Evolutionary conservation across 2,329 filamentous ascomycete species (phyloP).

Genomic region (Immersiporthe knoxdaviesiana): DNA sequence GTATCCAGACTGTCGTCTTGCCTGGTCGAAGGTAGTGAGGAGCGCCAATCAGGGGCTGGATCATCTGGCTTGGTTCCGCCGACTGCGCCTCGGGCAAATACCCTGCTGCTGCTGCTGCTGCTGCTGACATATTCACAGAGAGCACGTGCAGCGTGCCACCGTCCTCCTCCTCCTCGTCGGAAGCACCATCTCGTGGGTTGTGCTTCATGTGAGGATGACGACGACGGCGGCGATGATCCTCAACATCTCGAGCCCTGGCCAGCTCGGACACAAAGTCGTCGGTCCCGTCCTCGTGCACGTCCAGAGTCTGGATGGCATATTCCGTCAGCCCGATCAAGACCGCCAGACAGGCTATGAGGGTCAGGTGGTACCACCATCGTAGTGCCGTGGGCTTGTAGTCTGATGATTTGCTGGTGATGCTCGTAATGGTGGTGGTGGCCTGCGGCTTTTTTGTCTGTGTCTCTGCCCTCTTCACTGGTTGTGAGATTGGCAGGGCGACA

Average conservation of each 20-base stretch:
- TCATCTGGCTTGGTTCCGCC: background rate
- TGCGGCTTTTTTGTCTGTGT: background rate
- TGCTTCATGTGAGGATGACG: background rate
- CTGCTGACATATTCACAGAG: background rate
- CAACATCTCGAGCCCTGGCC: background rate
- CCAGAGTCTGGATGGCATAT: constrained; percentile 14
- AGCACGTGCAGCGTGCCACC: background rate
- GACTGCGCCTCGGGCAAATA: background rate
- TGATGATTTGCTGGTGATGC: background rate
- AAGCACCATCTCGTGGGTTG: background rate
- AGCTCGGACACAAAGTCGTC: background rate
- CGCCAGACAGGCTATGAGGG: constrained; percentile 19
- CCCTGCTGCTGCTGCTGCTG: background rate
- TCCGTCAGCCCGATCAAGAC: constrained; percentile 16
- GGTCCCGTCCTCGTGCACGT: background rate
- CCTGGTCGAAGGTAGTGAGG: background rate
- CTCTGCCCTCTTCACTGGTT: background rate
- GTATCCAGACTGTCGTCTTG: background rate
- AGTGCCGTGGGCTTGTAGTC: constrained; percentile 24
- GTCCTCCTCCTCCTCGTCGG: no score
- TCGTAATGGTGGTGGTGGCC: background rate
- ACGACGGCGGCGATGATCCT: no score
- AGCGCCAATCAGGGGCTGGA: background rate
- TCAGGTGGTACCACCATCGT: constrained; percentile 22
- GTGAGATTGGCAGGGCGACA: background rate